phyloP scores from a whole-genome alignment of 2,329 filamentous ascomycete genomes.

The Penicillium vulpinum region DNA sequence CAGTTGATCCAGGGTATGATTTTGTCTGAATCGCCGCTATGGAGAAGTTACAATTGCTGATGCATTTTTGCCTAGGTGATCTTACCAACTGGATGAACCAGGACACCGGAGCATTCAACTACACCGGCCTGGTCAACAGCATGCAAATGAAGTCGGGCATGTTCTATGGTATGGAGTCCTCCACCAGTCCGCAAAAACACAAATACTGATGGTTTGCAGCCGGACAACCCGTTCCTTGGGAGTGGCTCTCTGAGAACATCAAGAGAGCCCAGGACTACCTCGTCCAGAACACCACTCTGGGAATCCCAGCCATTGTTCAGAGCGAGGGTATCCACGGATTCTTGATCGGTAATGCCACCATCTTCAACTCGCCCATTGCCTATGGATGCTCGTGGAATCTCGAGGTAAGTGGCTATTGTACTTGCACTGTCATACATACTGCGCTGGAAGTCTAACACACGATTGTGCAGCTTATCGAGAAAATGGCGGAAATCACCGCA shows the following conservation, averaged over 20 bases:
- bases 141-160: constrained; percentile 66
- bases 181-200: not conserved
- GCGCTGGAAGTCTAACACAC: not conserved
- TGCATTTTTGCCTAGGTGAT: constrained; percentile 51
- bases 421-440: not conserved
- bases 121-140: constrained; percentile 65
- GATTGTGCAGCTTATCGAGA: constrained; percentile 52
- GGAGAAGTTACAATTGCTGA: not conserved
- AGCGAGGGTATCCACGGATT: constrained; percentile 75
- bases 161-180: constrained; percentile 54
- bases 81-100: constrained; percentile 72
- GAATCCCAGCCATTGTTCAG: constrained; percentile 72
- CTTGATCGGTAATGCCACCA: constrained; percentile 69
- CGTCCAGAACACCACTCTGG: constrained; percentile 63
- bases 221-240: constrained; percentile 64
- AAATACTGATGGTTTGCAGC: constrained; percentile 42
- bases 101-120: constrained; percentile 67
- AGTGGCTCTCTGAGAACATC: constrained; percentile 63
- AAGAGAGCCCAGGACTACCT: constrained; percentile 69
- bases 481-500: constrained; percentile 67
- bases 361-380: constrained; percentile 76
- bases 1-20: constrained; percentile 61
- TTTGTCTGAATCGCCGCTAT: not conserved
- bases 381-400: constrained; percentile 72
- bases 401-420: constrained; percentile 31